A percentile compares a stretch with the other conserved stretches of the same genome.
phyloP scores from a whole-genome alignment of 2,329 filamentous ascomycete genomes.

The Penicillium sp. region DNA sequence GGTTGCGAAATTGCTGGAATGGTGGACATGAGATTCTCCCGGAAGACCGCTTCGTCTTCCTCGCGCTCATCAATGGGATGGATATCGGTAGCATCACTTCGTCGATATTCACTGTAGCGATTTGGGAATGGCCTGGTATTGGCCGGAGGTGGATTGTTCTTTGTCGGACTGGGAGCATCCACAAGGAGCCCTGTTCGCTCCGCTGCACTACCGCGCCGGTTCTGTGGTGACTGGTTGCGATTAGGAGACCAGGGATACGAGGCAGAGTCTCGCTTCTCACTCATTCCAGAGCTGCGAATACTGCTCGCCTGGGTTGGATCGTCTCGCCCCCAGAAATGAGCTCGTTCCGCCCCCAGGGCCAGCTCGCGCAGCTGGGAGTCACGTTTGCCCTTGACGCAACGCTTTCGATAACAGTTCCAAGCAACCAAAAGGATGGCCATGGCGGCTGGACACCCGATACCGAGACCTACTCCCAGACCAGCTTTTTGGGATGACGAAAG shows the following conservation, averaged over 20 bases:
- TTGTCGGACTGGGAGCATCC: slow-evolving; percentile 43
- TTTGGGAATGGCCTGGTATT: slow-evolving; percentile 39
- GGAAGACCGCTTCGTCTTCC: slow-evolving; percentile 53
- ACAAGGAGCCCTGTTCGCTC: slow-evolving; percentile 47
- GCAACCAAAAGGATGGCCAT: slow-evolving; percentile 51
- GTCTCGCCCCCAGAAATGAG: slow-evolving; percentile 42
- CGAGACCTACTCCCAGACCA: slow-evolving; percentile 66
- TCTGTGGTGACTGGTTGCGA: slow-evolving; percentile 18
- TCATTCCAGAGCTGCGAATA: slow-evolving; percentile 33
- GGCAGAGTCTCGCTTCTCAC: slow-evolving; percentile 16
- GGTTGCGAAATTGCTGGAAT: slow-evolving; percentile 9
- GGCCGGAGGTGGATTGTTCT: slow-evolving; percentile 36
- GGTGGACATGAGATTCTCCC: slow-evolving; percentile 24
- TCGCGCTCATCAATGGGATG: slow-evolving; percentile 66
- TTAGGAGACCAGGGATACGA: slow-evolving; percentile 35
- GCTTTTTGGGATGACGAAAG: slow-evolving; percentile 49
- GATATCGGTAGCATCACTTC: slow-evolving; percentile 56
- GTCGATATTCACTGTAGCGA: slow-evolving; percentile 51
- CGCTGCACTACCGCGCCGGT: slow-evolving; percentile 33
- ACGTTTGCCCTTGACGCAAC: slow-evolving; percentile 45
- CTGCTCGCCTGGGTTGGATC: slow-evolving; percentile 43
- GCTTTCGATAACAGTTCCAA: slow-evolving; percentile 55
- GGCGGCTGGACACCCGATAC: slow-evolving; percentile 61
- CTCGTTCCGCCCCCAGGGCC: slow-evolving; percentile 53
- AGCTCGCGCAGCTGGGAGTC: slow-evolving; percentile 59